Evolutionary conservation across 257 asterid species (phyloP).

Genomic region (Ajuga chamaepitys): DNA sequence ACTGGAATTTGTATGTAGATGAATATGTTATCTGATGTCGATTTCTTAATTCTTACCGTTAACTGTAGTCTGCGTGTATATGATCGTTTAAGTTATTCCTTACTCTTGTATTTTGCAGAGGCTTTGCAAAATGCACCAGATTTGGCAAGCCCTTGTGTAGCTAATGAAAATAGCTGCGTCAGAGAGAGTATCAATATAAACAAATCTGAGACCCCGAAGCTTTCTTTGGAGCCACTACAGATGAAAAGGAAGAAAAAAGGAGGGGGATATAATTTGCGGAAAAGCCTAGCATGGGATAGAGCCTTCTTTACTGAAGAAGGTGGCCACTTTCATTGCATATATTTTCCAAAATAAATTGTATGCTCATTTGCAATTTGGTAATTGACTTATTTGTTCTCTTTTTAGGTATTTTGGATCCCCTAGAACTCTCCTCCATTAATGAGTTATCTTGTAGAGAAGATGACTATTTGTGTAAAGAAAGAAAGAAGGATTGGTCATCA

Average conservation of each 20-base stretch:
- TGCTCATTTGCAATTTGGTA: not conserved
- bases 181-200: conserved; percentile 54
- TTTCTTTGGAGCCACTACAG: conserved; percentile 64
- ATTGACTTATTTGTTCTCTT: conserved; percentile 10
- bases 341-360: not conserved
- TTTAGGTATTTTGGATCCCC: conserved; percentile 81
- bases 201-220: conserved; percentile 48
- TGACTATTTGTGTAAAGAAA: conserved; percentile 21
- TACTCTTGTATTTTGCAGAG: conserved; percentile 28
- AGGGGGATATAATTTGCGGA: conserved; percentile 71
- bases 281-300: conserved; percentile 91
- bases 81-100: conserved; percentile 2
- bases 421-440: conserved; percentile 68
- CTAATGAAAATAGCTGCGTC: conserved; percentile 34
- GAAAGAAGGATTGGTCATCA: conserved; percentile 22
- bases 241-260: conserved; percentile 85
- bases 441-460: conserved; percentile 48
- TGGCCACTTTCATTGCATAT: conserved; percentile 12
- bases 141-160: conserved; percentile 25
- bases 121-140: conserved; percentile 22
- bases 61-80: not conserved
- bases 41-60: not conserved
- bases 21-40: not conserved
- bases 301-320: conserved; percentile 97
- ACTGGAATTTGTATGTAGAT: conserved; percentile 2